Conservation (phyloP, 75 land plant genomes). For the Gnetum montanum region DNA sequence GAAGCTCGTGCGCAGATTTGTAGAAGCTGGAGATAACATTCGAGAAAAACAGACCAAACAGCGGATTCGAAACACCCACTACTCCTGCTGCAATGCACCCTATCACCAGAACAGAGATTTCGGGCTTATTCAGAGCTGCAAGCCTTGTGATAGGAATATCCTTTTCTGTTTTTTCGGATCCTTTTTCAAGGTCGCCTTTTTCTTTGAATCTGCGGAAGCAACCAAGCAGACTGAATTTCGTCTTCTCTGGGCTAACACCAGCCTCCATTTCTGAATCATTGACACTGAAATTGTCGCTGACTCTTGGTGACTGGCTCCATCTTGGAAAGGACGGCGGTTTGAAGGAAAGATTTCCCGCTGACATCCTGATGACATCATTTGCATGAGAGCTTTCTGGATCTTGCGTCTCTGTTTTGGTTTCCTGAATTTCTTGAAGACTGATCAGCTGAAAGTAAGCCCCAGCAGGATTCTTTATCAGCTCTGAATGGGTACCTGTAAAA, state of each 20-base stretch:
- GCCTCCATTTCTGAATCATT: no score
- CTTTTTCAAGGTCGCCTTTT: no score
- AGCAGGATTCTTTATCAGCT: constrained; percentile 42
- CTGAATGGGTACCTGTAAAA: constrained; percentile 47
- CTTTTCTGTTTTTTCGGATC: no score
- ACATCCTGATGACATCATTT: background rate
- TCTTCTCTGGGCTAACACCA: background rate
- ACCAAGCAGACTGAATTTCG: background rate
- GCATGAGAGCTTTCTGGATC: no score
- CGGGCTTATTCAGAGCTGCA: constrained; percentile 36
- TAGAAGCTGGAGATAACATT: constrained; percentile 28
- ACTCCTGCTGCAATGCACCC: constrained; percentile 28
- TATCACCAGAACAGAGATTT: constrained; percentile 25
- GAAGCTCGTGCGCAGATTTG: constrained; percentile 21
- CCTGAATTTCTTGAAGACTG: constrained; percentile 24
- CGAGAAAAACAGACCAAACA: constrained; percentile 36
- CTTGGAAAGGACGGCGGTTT: constrained; percentile 8
- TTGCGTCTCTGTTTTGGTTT: constrained; percentile 11
- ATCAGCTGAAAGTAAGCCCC: constrained; percentile 72
- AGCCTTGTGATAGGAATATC: constrained; percentile 33
- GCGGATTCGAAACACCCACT: constrained; percentile 27
- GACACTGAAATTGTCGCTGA: constrained; percentile 9
- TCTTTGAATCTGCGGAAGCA: background rate
- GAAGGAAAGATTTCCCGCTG: constrained; percentile 7
- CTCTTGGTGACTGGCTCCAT: constrained; percentile 19